Conservation (phyloP, 2,329 filamentous ascomycete species). For the Coniosporium tulheliwenetii region DNA sequence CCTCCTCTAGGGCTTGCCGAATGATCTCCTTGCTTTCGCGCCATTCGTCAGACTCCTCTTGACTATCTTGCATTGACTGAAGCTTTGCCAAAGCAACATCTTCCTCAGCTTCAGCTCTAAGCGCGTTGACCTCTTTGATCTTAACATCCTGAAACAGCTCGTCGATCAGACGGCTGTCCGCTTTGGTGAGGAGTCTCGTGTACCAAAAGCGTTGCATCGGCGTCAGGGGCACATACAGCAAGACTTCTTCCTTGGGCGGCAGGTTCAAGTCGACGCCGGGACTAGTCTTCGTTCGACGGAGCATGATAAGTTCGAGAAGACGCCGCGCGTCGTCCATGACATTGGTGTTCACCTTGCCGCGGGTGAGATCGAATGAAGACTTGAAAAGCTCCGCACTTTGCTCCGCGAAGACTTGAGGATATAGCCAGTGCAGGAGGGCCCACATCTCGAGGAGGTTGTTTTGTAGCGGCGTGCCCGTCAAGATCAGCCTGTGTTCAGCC, state of each 20-base stretch:
- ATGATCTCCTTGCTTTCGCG: slow-evolving; percentile 29
- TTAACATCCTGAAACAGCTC: slow-evolving; percentile 35
- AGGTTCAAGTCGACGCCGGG: slow-evolving; percentile 38
- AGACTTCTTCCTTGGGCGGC: slow-evolving; percentile 40
- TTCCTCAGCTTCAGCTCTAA: slow-evolving; percentile 21
- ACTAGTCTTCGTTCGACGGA: slow-evolving; percentile 41
- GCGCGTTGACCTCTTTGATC: slow-evolving; percentile 24
- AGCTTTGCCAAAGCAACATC: slow-evolving; percentile 16
- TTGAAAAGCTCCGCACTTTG: slow-evolving; percentile 36
- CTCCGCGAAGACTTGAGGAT: slow-evolving; percentile 39
- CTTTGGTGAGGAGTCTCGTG: slow-evolving; percentile 37
- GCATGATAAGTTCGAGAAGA: slow-evolving; percentile 42
- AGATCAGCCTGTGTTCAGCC: slow-evolving; percentile 32
- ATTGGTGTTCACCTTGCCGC: slow-evolving; percentile 34
- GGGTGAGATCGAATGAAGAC: slow-evolving; percentile 39
- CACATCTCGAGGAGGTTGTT: slow-evolving; percentile 43
- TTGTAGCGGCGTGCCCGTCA: slow-evolving; percentile 42
- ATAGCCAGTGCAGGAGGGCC: slow-evolving; percentile 41
- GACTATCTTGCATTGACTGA: slow-evolving; percentile 11
- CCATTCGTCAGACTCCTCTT: slow-evolving; percentile 23
- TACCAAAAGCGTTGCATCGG: slow-evolving; percentile 45
- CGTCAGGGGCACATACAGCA: slow-evolving; percentile 41
- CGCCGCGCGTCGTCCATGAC: slow-evolving; percentile 38
- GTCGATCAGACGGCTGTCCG: slow-evolving; percentile 33
- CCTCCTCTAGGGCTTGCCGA: slow-evolving; percentile 19